A percentile compares a stretch with the other conserved stretches of the same genome.
Conservation (phyloP, 2,329 filamentous ascomycete genomes). For the Colletotrichum chrysophilum region DNA sequence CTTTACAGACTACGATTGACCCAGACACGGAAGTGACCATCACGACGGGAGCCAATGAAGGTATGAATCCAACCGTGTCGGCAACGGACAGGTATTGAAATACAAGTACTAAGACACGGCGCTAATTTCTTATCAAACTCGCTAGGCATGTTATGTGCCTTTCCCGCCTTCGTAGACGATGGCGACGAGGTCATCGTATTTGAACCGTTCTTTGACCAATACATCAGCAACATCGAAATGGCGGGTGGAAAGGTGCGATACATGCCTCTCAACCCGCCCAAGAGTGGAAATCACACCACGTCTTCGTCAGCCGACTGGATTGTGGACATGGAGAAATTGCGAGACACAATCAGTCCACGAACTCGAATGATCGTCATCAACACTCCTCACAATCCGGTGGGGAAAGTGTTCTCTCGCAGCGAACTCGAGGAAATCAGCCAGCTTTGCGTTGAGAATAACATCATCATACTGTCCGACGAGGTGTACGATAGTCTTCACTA, state of each 20-base stretch:
- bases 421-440: constrained; percentile 87
- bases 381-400: constrained; percentile 89
- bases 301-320: constrained; percentile 89
- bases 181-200: constrained; percentile 98
- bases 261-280: constrained; percentile 88
- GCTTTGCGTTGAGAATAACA: constrained; percentile 88
- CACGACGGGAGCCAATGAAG: constrained; percentile 90
- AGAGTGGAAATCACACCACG: constrained; percentile 77
- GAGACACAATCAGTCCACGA: constrained; percentile 79
- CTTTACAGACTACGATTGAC: constrained; percentile 81
- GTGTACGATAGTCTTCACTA: constrained; percentile 97
- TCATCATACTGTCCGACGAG: constrained; percentile 91
- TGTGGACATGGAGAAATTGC: constrained; percentile 82
- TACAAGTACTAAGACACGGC: too few species aligned
- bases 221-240: constrained; percentile 99
- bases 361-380: constrained; percentile 98
- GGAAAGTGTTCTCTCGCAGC: constrained; percentile 87
- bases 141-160: constrained; percentile 87
- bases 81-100: background rate
- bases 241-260: constrained; percentile 93
- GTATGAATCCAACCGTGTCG: constrained; percentile 29
- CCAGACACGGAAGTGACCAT: constrained; percentile 94
- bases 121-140: too few species aligned
- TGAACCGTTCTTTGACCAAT: constrained; percentile 98
- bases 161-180: constrained; percentile 95